Conservation (phyloP, 2,329 filamentous ascomycete genomes). For the Aureobasidium melanogenum region DNA sequence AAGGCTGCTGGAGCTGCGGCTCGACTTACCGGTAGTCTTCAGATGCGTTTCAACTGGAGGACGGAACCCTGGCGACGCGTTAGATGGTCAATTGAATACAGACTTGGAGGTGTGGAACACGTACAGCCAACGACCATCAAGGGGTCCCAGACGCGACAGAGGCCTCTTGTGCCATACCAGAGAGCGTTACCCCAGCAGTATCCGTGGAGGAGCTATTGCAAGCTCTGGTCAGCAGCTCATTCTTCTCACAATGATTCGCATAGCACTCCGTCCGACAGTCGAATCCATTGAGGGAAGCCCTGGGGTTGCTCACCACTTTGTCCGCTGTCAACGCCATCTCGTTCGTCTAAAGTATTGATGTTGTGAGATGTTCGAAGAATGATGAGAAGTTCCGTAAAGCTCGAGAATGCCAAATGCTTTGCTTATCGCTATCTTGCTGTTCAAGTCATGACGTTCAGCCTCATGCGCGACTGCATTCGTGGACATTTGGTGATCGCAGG, state of each 20-base stretch:
- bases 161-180: conserved; percentile 28
- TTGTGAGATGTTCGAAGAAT: background rate
- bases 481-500: background rate
- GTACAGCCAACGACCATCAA: conserved; percentile 24
- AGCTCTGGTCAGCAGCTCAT: background rate
- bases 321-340: conserved; percentile 2
- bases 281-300: background rate
- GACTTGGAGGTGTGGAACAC: background rate
- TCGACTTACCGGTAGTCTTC: conserved; percentile 19
- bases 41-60: conserved; percentile 21
- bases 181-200: conserved; percentile 26
- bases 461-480: background rate
- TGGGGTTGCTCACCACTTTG: background rate
- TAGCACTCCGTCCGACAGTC: background rate
- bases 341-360: background rate
- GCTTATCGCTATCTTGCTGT: background rate
- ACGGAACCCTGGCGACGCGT: conserved; percentile 21
- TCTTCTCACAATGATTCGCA: background rate
- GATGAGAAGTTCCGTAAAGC: background rate
- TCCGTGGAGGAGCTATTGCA: conserved; percentile 20
- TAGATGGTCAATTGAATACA: background rate
- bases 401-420: background rate
- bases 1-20: background rate
- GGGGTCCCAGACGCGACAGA: conserved; percentile 26
- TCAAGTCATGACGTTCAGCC: background rate